phyloP scores from a whole-genome alignment of 108 stramenopile genomes.

The Cyclotella choctawhatcheeana region DNA sequence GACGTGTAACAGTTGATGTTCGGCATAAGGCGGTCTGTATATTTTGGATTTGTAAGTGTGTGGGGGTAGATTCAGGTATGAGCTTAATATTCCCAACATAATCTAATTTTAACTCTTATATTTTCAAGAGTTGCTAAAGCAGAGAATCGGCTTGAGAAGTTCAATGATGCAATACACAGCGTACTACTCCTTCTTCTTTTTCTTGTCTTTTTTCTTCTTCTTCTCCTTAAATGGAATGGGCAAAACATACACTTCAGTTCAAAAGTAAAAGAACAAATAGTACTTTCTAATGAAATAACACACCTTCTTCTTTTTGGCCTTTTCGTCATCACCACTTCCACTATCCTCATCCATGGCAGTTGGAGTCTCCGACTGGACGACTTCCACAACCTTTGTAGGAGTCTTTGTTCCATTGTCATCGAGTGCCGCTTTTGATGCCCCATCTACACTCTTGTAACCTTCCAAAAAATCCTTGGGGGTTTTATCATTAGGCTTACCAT shows the following conservation, averaged over 20 bases:
- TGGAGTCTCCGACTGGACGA: slow-evolving; percentile 30
- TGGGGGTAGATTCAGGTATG: too few relatives aligned
- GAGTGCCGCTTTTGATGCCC: slow-evolving; percentile 60
- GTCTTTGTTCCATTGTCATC: slow-evolving; percentile 28
- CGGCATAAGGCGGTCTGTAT: too few relatives aligned
- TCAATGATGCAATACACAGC: background rate
- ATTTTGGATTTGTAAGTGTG: too few relatives aligned
- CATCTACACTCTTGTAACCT: slow-evolving; percentile 75
- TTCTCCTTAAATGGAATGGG: slow-evolving; percentile 47
- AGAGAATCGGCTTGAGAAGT: background rate
- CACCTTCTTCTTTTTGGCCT: slow-evolving; percentile 46
- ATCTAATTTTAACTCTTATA: too few relatives aligned
- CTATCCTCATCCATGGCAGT: slow-evolving; percentile 43
- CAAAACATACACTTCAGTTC: background rate
- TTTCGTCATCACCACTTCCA: slow-evolving; percentile 29
- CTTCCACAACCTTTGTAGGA: slow-evolving; percentile 26
- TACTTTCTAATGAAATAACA: background rate
- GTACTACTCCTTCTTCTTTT: slow-evolving; percentile 41
- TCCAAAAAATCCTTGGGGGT: slow-evolving; percentile 94
- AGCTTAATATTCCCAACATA: too few relatives aligned
- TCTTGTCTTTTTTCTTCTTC: slow-evolving; percentile 76
- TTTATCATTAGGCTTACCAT: slow-evolving; percentile 96
- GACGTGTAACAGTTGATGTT: too few relatives aligned
- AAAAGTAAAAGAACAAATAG: background rate
- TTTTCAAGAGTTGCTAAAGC: background rate